These are phyloP conservation scores for Leccinum longicurvipes DNA, from an alignment of 768 basidiomycete genomes.

Conservation along the genomic window DNA sequence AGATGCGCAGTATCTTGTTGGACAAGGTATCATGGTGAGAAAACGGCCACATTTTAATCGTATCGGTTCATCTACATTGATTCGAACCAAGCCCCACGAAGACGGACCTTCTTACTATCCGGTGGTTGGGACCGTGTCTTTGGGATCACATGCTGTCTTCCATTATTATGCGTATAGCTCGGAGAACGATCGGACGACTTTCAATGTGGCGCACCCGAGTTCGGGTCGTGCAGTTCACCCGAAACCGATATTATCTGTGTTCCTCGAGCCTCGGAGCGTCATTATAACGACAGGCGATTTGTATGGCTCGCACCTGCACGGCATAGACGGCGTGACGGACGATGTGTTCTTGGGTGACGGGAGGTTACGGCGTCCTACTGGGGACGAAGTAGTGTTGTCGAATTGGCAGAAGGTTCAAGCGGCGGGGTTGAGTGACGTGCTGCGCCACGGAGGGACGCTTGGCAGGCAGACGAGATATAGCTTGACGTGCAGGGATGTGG, in stretches of 20 bases:
- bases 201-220: conserved; percentile 21
- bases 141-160: conserved; percentile 80
- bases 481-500: conserved; percentile 82
- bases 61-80: conserved; percentile 1
- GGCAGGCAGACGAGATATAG: conserved; percentile 66
- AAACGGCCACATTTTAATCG: conserved; percentile 10
- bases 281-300: conserved; percentile 69
- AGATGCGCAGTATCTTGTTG: conserved; percentile 64
- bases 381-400: conserved; percentile 40
- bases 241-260: conserved; percentile 62
- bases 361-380: conserved; percentile 23
- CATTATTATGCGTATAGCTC: conserved; percentile 69
- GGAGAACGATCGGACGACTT: conserved; percentile 12
- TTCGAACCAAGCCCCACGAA: conserved; percentile 70
- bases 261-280: conserved; percentile 84
- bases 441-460: conserved; percentile 51
- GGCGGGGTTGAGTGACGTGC: conserved; percentile 34
- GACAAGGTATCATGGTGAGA: conserved; percentile 90
- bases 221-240: conserved; percentile 57
- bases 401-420: conserved; percentile 56
- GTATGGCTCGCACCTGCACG: conserved; percentile 76
- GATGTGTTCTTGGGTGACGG: conserved; percentile 41
- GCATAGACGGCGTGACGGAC: conserved; percentile 59
- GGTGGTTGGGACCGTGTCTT: conserved; percentile 85
- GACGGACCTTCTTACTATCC: conserved; percentile 89